Percentiles rank a stretch among this genome's conserved stretches.
phyloP scores from a whole-genome alignment of 208 protist species.

The Acanthamoeba culbertsoni region DNA sequence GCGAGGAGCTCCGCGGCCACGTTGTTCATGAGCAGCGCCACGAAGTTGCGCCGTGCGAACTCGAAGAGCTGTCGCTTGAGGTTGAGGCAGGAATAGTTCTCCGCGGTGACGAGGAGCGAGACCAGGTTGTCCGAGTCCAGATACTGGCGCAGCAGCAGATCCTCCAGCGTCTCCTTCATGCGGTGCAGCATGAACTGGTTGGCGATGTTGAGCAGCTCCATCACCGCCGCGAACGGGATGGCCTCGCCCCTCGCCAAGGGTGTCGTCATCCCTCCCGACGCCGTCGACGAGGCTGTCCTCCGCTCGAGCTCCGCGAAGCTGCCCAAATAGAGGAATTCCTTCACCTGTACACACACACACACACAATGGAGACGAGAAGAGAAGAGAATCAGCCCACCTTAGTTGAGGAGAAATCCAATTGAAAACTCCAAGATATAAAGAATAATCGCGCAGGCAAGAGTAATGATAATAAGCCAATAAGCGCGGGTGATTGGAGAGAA shows the following conservation, averaged over 20 bases:
- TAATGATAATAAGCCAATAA: too few relatives aligned
- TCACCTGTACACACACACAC: neutral
- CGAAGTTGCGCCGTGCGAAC: neutral
- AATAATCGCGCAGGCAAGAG: too few relatives aligned
- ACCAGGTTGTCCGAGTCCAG: neutral
- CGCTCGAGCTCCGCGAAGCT: neutral
- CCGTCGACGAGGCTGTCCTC: neutral
- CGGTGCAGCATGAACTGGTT: constrained; percentile 2
- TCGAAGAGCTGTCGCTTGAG: neutral
- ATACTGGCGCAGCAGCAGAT: neutral
- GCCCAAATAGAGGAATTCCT: neutral
- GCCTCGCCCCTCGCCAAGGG: neutral
- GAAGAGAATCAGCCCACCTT: too few relatives aligned
- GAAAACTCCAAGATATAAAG: too few relatives aligned
- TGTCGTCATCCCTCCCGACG: neutral
- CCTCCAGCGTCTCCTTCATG: neutral
- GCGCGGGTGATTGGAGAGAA: too few relatives aligned
- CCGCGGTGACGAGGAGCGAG: neutral
- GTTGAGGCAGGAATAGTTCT: neutral
- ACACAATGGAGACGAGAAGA: neutral
- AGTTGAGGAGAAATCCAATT: too few relatives aligned
- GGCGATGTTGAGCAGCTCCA: constrained; percentile 3
- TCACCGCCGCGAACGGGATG: neutral
- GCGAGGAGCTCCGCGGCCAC: neutral
- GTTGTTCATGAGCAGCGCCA: neutral